Conservation (phyloP, 2,329 filamentous ascomycete genomes). For the Ophiobolus disseminans region DNA sequence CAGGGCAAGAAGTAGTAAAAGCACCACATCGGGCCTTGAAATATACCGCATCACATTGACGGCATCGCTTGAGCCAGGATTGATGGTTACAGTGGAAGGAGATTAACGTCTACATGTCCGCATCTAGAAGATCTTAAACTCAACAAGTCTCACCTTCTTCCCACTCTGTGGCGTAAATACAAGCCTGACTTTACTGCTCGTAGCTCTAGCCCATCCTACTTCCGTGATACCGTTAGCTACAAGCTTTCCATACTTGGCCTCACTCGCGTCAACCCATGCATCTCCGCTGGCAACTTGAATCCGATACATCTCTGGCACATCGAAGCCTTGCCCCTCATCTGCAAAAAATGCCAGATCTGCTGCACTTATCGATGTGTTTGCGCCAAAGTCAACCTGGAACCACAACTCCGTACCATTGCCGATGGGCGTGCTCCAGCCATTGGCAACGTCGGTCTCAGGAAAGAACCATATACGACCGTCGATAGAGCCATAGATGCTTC, state of each 20-base stretch:
- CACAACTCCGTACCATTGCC: constrained; percentile 42
- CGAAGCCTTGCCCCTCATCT: constrained; percentile 37
- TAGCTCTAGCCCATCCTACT: constrained; percentile 36
- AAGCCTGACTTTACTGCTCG: constrained; percentile 37
- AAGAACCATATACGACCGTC: constrained; percentile 53
- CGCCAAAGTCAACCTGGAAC: constrained; percentile 50
- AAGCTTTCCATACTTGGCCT: constrained; percentile 22
- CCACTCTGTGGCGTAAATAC: constrained; percentile 43
- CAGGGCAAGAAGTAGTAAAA: too few species aligned
- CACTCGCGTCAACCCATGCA: constrained; percentile 39
- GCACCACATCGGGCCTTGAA: too few species aligned
- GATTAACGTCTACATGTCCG: too few species aligned
- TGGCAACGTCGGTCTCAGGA: constrained; percentile 43
- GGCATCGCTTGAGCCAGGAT: too few species aligned
- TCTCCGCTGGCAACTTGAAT: constrained; percentile 35
- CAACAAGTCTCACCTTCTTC: constrained; percentile 45
- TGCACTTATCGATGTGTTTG: constrained; percentile 29
- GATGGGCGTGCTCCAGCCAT: constrained; percentile 48
- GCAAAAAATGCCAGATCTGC: constrained; percentile 51
- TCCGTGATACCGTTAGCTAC: constrained; percentile 50
- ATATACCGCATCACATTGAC: too few species aligned
- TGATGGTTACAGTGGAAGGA: too few species aligned
- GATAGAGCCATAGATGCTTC: constrained; percentile 46
- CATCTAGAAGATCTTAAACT: constrained; percentile 48
- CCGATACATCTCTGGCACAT: constrained; percentile 36